Base-by-base conservation (phyloP, 2,329 filamentous ascomycete genomes). In the Sporothrix pseudoabietina region DNA sequence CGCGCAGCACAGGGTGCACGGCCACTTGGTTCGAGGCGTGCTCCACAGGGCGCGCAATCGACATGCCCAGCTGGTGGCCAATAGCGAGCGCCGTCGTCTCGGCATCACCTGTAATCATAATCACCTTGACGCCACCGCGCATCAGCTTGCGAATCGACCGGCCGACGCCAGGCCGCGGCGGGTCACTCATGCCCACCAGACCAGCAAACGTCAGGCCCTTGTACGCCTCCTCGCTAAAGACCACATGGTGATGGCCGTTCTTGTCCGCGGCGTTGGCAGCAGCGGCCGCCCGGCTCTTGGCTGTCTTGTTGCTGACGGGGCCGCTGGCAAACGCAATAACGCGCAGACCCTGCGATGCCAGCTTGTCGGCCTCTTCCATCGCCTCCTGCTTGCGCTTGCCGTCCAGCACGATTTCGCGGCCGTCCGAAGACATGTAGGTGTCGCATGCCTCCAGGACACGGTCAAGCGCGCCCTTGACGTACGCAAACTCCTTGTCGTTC, bases 51-150 rank as follows among this genome's bases (percentile, higher is more conserved):
- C 82, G 81, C 12, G 86, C 87, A 73, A 98, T 89, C 1, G 91
- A 90, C 93, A 99, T 99, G 55, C 96, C 96, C n/a, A 99, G 87
- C 79, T 97, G 95, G 81, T 89, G 93, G 41, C 93, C 96, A 80
- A 99, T 98, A 0, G 96, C 96, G 63, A 98, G 86, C 2, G 96
- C 96, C 2, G 96, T 99, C 0, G 94, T 94, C 80, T 98, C 94
- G 19, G 96, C 94, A 81, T 99, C 96, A 74, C 96, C 96, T 10
- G 96, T 99, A 77, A 99, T 98, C 96, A 99, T 99, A 78, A 99
- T 97, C 66, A 99, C 93, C 81, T 94, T 96, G 75, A 99, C 96
- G 54, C 95, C 95, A 71, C 96, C 96, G 68, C 94, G 90, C 91
- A 98, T 95, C 72, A 99, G 85, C 75, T 92, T 91, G 77, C 93